phyloP scores from a whole-genome alignment of 1,139 yeast species.

The Eremothecium gossypii region DNA sequence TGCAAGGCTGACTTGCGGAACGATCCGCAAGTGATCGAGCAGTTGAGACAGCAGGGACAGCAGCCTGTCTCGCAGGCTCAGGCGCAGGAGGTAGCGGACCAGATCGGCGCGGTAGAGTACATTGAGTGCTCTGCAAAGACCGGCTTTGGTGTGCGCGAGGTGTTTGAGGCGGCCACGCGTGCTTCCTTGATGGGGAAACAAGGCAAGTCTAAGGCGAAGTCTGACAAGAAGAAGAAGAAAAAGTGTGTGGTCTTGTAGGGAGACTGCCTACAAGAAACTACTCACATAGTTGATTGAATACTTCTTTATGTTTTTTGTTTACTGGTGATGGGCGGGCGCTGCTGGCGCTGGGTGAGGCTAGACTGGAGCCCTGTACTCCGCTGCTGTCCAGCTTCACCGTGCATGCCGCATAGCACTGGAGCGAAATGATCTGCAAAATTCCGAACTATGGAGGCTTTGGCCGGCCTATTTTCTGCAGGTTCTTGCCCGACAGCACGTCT shows the following conservation, averaged over 20 bases:
- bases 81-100: slow-evolving; percentile 77
- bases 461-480: no score
- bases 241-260: slow-evolving; percentile 32
- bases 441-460: no score
- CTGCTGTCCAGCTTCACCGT: no score
- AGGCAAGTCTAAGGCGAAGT: slow-evolving; percentile 22
- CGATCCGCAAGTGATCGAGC: slow-evolving; percentile 66
- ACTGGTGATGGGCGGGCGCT: no score
- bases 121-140: slow-evolving; percentile 91
- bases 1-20: slow-evolving; percentile 84
- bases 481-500: no score
- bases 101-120: slow-evolving; percentile 78
- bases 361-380: no score
- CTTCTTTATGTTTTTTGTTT: not conserved
- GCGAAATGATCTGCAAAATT: no score
- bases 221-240: slow-evolving; percentile 25
- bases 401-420: no score
- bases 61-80: slow-evolving; percentile 70
- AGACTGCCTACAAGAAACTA: not conserved
- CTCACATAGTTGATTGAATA: not conserved
- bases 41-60: slow-evolving; percentile 61
- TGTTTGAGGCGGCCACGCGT: slow-evolving; percentile 86
- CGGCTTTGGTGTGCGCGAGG: slow-evolving; percentile 85
- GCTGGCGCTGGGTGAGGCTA: no score
- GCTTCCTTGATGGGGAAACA: slow-evolving; percentile 33